Evolutionary conservation across 805 yeast species (phyloP), one percentile per base, ranked within the genome.

Genomic region (Nakazawaea siamensis): DNA sequence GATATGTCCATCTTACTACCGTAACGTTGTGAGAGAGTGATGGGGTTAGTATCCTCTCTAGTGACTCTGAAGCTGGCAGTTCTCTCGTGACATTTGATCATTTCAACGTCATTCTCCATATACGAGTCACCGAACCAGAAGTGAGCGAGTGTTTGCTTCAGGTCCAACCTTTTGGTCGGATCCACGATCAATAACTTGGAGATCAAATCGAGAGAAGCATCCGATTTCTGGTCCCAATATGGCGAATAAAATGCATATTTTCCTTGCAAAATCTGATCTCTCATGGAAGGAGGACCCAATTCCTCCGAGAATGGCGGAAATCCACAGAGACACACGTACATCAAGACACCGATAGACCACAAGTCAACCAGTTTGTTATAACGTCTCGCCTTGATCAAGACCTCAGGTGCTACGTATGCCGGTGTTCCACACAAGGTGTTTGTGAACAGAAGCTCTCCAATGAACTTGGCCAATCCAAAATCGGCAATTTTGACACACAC

Each of bases 271-370:
- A 82, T 81, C 54, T 82, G 92, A 29, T 81, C 84, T 40, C 75
- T 70, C 82, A 82, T 77, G 17, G 68, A 65, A 8, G 90, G 90
- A 9, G 92, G 92, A 0, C 79, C 88, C 37, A 82, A 52, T 41
- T 83, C 90, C 29, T 81, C 92, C 48, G 86, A 78, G 50, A 83
- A 83, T 0, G 94, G 94, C 4, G 90, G 92, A 44, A 83, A 83
- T 0, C 94, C 94, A 51, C 86, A 81, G 13, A 83, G 59, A 50
- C 92, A 80, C 2, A 82, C 87, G 42, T 83, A 83, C 12, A 82
- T 53, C 30, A 83, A 62, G 2, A 82, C 90, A 3, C 92, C 94
- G 7, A 81, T 70, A 50, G 85, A 80, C 94, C 94, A 83, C 52
- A 83, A 56, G 52, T 83, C 94, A 10, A 79, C 86, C 29, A 80